phyloP scores from a whole-genome alignment of 805 yeast genomes.

The Hanseniaspora valbyensis region DNA sequence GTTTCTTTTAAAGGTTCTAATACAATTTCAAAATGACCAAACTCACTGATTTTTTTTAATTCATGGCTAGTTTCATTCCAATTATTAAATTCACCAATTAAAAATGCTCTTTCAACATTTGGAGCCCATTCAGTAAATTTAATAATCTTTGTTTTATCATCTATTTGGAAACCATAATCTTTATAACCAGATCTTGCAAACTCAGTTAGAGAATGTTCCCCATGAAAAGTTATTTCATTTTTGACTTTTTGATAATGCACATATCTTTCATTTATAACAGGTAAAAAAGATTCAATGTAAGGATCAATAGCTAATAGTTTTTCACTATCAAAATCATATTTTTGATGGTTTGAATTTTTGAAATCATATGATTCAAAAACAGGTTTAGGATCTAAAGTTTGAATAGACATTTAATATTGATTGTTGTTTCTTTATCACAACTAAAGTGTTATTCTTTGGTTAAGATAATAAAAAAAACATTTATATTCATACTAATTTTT shows the following conservation, averaged over 20 bases:
- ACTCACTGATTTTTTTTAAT: conserved; percentile 46
- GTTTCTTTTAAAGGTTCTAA: conserved; percentile 39
- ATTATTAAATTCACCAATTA: conserved; percentile 86
- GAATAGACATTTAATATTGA: too few relatives aligned
- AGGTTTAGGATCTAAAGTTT: too few relatives aligned
- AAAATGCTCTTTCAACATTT: conserved; percentile 58
- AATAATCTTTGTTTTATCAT: conserved; percentile 41
- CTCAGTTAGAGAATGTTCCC: conserved; percentile 39
- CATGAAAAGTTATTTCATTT: conserved; percentile 32
- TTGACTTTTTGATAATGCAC: conserved; percentile 39
- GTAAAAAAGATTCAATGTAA: conserved; percentile 68
- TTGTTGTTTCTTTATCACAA: too few relatives aligned
- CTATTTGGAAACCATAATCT: conserved; percentile 64
- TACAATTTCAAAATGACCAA: conserved; percentile 56
- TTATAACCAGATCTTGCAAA: conserved; percentile 67
- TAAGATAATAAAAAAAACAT: too few relatives aligned
- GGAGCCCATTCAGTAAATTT: conserved; percentile 82
- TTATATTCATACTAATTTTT: too few relatives aligned
- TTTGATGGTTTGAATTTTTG: too few relatives aligned
- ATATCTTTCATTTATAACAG: conserved; percentile 52
- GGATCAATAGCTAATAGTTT: conserved; percentile 48
- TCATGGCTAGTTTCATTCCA: conserved; percentile 57
- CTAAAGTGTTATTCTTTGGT: too few relatives aligned
- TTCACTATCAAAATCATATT: background rate
- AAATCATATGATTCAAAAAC: too few relatives aligned